phyloP scores from a whole-genome alignment of 495 filamentous ascomycete species.

The Lasiosphaeria miniovina region DNA sequence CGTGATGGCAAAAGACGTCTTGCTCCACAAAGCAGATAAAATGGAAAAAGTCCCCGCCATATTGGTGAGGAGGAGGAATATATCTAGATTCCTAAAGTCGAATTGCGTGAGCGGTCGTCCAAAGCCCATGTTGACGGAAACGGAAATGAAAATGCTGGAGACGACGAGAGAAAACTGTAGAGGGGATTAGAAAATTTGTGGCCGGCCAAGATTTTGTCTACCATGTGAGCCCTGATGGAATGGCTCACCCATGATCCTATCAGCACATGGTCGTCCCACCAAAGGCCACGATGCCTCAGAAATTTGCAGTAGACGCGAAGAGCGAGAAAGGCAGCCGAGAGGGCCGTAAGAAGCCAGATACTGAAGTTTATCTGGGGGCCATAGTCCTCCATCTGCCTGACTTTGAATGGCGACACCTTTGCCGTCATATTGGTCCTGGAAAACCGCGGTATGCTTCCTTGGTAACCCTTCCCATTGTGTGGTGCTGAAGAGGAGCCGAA shows the following conservation, averaged over 20 bases:
- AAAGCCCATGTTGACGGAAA: constrained; percentile 30
- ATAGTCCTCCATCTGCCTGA: constrained; percentile 21
- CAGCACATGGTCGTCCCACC: constrained; percentile 39
- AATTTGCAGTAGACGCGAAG: constrained; percentile 37
- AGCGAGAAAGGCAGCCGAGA: constrained; percentile 36
- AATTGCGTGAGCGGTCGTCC: constrained; percentile 26
- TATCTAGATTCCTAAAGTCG: constrained; percentile 20
- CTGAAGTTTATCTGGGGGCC: constrained; percentile 42
- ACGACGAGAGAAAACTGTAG: constrained; percentile 23
- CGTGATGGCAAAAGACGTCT: constrained; percentile 36
- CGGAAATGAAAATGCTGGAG: constrained; percentile 68
- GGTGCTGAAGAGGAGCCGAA: not conserved
- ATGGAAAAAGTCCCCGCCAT: constrained; percentile 34
- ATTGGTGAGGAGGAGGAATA: constrained; percentile 27
- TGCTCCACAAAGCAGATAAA: constrained; percentile 32
- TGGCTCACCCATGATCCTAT: constrained; percentile 39
- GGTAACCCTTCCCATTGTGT: constrained; percentile 15
- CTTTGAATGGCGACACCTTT: constrained; percentile 12
- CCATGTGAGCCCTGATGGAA: too few species aligned
- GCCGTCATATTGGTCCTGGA: constrained; percentile 8
- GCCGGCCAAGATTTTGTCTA: not conserved
- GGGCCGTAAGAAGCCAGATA: constrained; percentile 35
- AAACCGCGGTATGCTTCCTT: constrained; percentile 5
- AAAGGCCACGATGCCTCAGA: constrained; percentile 28
- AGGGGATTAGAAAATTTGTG: not conserved